Conservation (phyloP, 768 basidiomycete species). For the Lyophyllum semitale region DNA sequence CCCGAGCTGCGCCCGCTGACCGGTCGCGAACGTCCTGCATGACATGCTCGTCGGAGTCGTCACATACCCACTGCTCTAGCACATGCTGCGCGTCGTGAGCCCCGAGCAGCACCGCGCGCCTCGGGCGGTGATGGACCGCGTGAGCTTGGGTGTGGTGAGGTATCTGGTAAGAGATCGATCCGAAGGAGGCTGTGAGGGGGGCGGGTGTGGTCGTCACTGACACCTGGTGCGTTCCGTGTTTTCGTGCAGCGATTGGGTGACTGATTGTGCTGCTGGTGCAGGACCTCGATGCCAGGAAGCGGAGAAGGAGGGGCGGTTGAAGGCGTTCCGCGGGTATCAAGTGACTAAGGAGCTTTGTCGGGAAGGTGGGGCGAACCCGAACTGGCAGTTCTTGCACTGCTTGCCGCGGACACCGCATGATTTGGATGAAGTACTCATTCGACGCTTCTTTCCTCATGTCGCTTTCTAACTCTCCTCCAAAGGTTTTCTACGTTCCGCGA, state of each 20-base stretch:
- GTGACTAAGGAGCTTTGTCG: slow-evolving; percentile 87
- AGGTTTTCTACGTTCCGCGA: slow-evolving; percentile 93
- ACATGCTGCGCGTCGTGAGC: slow-evolving; percentile 81
- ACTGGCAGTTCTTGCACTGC: slow-evolving; percentile 97
- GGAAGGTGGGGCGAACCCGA: slow-evolving; percentile 76
- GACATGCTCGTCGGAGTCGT: slow-evolving; percentile 99
- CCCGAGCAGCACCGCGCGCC: slow-evolving; percentile 78
- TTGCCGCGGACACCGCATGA: slow-evolving; percentile 91
- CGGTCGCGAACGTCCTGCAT: slow-evolving; percentile 90
- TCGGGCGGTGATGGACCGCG: slow-evolving; percentile 75
- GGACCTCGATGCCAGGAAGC: slow-evolving; percentile 99
- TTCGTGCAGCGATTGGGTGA: background rate
- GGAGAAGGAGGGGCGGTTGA: slow-evolving; percentile 82
- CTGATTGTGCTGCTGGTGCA: slow-evolving; percentile 25
- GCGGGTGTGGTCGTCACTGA: slow-evolving; percentile 98
- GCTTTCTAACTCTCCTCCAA: slow-evolving; percentile 1
- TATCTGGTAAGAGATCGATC: slow-evolving; percentile 77
- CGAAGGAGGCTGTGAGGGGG: slow-evolving; percentile 81
- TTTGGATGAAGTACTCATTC: slow-evolving; percentile 79
- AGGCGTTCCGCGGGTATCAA: slow-evolving; percentile 91
- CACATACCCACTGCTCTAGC: slow-evolving; percentile 88
- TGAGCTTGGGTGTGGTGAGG: slow-evolving; percentile 76
- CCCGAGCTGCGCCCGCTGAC: slow-evolving; percentile 76
- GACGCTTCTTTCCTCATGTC: background rate
- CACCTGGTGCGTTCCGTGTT: slow-evolving; percentile 80